These are phyloP conservation scores for Sporothrix brasiliensis DNA, from an alignment of 2,329 filamentous ascomycete genomes.

Conservation along the genomic window DNA sequence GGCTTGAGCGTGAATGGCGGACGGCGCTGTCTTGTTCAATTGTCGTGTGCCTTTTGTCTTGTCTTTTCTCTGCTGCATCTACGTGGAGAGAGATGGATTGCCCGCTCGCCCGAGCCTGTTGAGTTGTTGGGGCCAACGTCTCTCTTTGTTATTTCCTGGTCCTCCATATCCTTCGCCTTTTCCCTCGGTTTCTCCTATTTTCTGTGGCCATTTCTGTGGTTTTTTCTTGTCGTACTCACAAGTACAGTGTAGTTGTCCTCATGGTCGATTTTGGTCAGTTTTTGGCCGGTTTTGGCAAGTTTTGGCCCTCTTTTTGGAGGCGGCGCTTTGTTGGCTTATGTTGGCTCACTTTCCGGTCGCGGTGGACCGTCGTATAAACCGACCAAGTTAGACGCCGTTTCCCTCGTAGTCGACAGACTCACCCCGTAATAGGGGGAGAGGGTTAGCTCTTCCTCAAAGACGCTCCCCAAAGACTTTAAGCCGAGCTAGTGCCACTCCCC, in stretches of 20 bases:
- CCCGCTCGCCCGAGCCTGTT: slow-evolving; percentile 18
- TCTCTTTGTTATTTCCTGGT: slow-evolving; percentile 19
- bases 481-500: slow-evolving; percentile 26
- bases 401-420: slow-evolving; percentile 3
- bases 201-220: not conserved
- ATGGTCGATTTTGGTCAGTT: slow-evolving; percentile 34
- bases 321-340: slow-evolving; percentile 5
- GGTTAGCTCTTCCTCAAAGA: not conserved
- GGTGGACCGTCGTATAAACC: no score
- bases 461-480: not conserved
- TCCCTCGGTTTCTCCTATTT: slow-evolving; percentile 25
- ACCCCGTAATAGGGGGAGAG: not conserved
- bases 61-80: not conserved
- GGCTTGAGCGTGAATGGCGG: not conserved
- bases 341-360: not conserved
- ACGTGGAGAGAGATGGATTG: not conserved
- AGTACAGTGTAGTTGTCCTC: slow-evolving; percentile 39
- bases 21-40: not conserved
- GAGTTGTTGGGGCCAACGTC: slow-evolving; percentile 13
- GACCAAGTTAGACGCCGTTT: not conserved
- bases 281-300: not conserved
- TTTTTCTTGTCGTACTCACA: slow-evolving; percentile 36
- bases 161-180: slow-evolving; percentile 15
- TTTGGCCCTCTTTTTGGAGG: slow-evolving; percentile 13
- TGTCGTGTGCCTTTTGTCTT: not conserved